Conservation (phyloP, 192 early-diverging fungal genomes). For the Kappamyces sp. region DNA sequence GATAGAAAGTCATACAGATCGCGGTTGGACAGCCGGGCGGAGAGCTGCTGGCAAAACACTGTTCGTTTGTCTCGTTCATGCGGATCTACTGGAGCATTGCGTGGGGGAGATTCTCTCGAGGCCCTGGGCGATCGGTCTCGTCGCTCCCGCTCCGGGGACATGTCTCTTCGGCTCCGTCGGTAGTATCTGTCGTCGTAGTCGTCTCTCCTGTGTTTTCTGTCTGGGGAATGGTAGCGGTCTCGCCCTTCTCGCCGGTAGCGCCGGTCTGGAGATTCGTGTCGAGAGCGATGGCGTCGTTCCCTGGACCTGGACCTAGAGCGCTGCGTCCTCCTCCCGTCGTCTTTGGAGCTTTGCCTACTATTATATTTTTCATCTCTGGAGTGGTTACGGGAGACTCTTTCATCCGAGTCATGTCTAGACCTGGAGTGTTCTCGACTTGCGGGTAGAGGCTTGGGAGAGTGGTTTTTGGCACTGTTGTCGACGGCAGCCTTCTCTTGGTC, state of each 20-base stretch:
- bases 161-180: conserved; percentile 10
- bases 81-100: conserved; percentile 20
- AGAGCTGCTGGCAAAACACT: conserved; percentile 92
- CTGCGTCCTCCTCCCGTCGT: neutral
- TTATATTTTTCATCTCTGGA: conserved; percentile 13
- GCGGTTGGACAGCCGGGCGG: conserved; percentile 63
- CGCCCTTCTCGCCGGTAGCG: conserved; percentile 14
- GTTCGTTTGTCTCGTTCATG: conserved; percentile 84
- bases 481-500: no score
- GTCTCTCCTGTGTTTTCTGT: conserved; percentile 12
- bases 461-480: no score
- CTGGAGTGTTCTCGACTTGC: neutral
- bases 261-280: conserved; percentile 17
- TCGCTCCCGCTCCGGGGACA: conserved; percentile 20
- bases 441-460: no score
- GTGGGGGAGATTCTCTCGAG: conserved; percentile 3
- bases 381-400: neutral
- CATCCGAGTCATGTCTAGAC: neutral
- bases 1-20: conserved; percentile 89
- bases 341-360: neutral
- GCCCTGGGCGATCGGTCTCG: conserved; percentile 22
- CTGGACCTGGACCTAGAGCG: conserved; percentile 18
- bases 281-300: conserved; percentile 18
- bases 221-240: conserved; percentile 20
- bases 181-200: conserved; percentile 17